Base-by-base conservation (phyloP, 768 basidiomycete genomes). In the Suillus weaverae region DNA sequence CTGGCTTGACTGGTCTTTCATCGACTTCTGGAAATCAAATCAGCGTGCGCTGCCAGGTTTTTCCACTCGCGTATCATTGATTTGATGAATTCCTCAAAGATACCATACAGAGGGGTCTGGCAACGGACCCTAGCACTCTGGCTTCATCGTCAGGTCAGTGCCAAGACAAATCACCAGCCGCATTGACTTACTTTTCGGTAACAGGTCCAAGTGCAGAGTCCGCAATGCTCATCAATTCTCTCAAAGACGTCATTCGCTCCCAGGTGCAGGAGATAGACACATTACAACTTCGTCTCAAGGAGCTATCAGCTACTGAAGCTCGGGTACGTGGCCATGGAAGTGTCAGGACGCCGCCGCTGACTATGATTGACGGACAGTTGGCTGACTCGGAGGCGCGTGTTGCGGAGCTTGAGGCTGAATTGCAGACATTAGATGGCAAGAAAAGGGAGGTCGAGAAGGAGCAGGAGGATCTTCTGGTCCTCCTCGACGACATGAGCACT, bases 11-110 rank as follows among this genome's bases (percentile, higher is more conserved):
- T 99, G 96, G 94, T 86, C 90, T 0, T 99, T 99, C 77, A 88
- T 97, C 7, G 97, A 99, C 76, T 99, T 98, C 76, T 96, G 94
- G 91, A 99, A 99, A 80, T 95, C 94, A 54, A 96, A 97, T 72
- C 97, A 95, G 72, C 94, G 97, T 97, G 70, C 18, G 62, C 55
- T 51, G 5, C 18, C 39, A n/a, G 36, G 20, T 51, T 30, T 55
- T 46, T 35, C 36, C 18, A 46, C 26, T 64, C 18, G 36, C 13
- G 54, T 13, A n/a, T 33, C 41, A 18, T 38, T 41, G 20, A n/a
- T 36, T 30, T 64, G 5, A 64, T 60, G 11, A 56, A 3, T 59
- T 67, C 22, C 5, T 50, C 18, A 2, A 69, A 93, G 91, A 92
- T 77, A 86, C 92, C 18, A 81, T 93, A 3, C 92, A 95, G 71